These are phyloP conservation scores for Paracorniculantispora psalliotae DNA, from an alignment of 2,329 filamentous ascomycete genomes.

Conservation along the genomic window DNA sequence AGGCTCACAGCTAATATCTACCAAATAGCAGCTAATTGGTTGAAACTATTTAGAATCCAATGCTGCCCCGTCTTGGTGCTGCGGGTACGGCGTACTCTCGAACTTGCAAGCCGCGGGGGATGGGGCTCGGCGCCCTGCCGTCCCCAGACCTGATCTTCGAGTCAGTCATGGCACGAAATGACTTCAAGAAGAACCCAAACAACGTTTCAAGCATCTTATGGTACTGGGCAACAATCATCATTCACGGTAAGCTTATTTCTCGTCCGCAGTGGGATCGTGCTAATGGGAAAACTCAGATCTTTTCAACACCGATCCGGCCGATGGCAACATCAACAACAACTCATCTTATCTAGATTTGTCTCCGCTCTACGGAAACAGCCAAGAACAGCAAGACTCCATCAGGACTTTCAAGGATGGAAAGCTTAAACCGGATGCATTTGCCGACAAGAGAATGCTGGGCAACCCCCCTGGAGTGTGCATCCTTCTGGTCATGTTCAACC, in stretches of 20 bases:
- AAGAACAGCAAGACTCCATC: slow-evolving; percentile 60
- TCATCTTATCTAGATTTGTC: slow-evolving; percentile 69
- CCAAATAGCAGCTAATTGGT: not conserved
- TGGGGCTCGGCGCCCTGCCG: slow-evolving; percentile 60
- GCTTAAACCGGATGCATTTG: slow-evolving; percentile 68
- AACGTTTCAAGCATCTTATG: slow-evolving; percentile 68
- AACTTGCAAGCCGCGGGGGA: slow-evolving; percentile 53
- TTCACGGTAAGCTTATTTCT: slow-evolving; percentile 47
- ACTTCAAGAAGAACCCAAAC: slow-evolving; percentile 59
- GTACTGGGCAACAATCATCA: slow-evolving; percentile 69
- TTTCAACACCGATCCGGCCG: slow-evolving; percentile 62
- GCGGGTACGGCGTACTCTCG: slow-evolving; percentile 64
- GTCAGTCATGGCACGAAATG: slow-evolving; percentile 48
- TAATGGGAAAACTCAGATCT: slow-evolving; percentile 44
- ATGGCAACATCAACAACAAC: slow-evolving; percentile 58
- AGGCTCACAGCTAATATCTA: not conserved
- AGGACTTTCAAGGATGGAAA: slow-evolving; percentile 66
- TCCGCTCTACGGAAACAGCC: slow-evolving; percentile 65
- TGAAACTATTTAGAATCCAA: slow-evolving; percentile 48
- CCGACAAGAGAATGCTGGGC: slow-evolving; percentile 63
- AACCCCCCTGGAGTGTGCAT: slow-evolving; percentile 70
- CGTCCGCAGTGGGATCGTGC: slow-evolving; percentile 12
- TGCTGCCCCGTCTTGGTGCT: slow-evolving; percentile 60
- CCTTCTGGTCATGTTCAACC: slow-evolving; percentile 71
- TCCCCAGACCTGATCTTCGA: slow-evolving; percentile 62